Evolutionary conservation across 441 rosid species (phyloP), one percentile per base, ranked within the genome.

Genomic region (Flueggea neowawraea): DNA sequence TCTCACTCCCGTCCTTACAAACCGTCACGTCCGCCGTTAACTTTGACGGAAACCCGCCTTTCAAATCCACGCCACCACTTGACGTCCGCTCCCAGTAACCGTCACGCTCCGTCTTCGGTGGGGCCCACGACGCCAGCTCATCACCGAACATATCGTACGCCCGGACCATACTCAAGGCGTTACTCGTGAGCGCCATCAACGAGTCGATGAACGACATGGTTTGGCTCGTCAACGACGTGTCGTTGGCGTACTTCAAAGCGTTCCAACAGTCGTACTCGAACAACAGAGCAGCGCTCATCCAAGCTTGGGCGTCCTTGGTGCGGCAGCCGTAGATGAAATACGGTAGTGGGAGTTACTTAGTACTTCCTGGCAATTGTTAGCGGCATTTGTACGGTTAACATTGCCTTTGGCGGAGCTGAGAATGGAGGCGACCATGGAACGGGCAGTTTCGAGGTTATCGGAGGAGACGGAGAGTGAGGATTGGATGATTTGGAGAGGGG

Each of bases 221-320:
- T 31, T 74, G 68, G 54, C 33, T 55, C 12, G 85, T 89, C 62
- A 60, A 41, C 31, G 76, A 62, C 28, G 97, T 88, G 73, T 78
- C 94, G 67, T 88, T 90, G 11, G 80, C 97, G 57, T 82, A 86
- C 77, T 81, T 82, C 31, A 93, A 73, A 10, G 72, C 91, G 5
- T 83, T 62, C 84, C 85, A 90, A 75, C 97, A 93, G 16, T 86
- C 98, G 74, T 83, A 88, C 63, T 90, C 92, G 72, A 72, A 88
- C 16, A 80, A 68, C 22, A 90, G 61, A 10, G 97, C 92, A 2
- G 98, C 96, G 63, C 85, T 81, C 82, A 81, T 73, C 96, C 96
- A 93, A 0, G 96, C 89, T 3, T 91, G 84, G 0, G 84, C 92
- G 60, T 88, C 92, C 78, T 90, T 93, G 62, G 61, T 65, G 28